Percentiles rank a stretch among this genome's conserved stretches.
These are phyloP conservation scores for Ophiosphaerella herpotricha DNA, from an alignment of 2,329 filamentous ascomycete species.

Conservation along the genomic window DNA sequence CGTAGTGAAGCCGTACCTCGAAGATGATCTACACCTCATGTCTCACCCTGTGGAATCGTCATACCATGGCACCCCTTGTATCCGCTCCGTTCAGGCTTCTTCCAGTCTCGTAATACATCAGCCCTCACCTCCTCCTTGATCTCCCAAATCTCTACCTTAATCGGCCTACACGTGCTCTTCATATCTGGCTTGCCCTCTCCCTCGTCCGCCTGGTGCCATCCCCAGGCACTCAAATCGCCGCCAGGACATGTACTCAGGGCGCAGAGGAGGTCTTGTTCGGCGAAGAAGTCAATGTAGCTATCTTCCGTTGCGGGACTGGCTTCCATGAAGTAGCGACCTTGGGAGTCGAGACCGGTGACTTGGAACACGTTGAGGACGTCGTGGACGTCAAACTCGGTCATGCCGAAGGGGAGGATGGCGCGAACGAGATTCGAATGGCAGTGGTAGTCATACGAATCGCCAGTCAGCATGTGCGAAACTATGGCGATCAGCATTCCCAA, in stretches of 20 bases:
- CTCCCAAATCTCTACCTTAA: constrained; percentile 74
- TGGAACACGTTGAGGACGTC: constrained; percentile 89
- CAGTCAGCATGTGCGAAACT: constrained; percentile 73
- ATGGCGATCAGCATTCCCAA: background rate
- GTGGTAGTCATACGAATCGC: constrained; percentile 76
- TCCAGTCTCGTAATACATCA: constrained; percentile 59
- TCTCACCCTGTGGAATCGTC: constrained; percentile 52
- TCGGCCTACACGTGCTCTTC: constrained; percentile 66
- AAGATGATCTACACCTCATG: background rate
- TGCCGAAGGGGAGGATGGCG: constrained; percentile 69
- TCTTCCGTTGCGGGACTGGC: constrained; percentile 34
- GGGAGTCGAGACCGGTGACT: constrained; percentile 74
- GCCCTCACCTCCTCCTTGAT: constrained; percentile 56
- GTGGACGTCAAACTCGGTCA: constrained; percentile 76
- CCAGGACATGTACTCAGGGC: constrained; percentile 74
- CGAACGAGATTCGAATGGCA: constrained; percentile 82
- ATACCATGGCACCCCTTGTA: constrained; percentile 73
- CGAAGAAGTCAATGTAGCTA: constrained; percentile 73
- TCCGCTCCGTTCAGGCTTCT: constrained; percentile 60
- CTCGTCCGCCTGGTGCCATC: constrained; percentile 62
- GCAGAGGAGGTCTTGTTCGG: constrained; percentile 75
- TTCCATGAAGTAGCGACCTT: constrained; percentile 60
- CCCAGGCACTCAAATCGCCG: constrained; percentile 81
- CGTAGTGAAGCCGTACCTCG: too few relatives aligned
- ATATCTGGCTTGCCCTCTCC: constrained; percentile 65